These are phyloP conservation scores for Lablab purpureus DNA, from an alignment of 306 rosid genomes.

Conservation along the genomic window DNA sequence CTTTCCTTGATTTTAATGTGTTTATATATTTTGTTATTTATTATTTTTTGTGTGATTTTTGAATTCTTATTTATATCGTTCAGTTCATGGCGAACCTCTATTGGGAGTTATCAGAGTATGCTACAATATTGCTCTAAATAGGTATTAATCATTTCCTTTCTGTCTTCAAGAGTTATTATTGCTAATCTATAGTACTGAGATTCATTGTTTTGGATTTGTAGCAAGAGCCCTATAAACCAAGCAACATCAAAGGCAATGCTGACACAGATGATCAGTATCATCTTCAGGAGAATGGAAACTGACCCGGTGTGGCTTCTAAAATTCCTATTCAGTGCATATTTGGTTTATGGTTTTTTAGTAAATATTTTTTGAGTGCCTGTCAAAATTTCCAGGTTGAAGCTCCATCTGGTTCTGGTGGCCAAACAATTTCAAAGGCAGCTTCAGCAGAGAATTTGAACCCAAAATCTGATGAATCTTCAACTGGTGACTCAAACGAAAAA, in stretches of 20 bases:
- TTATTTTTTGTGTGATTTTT: slow-evolving; percentile 5
- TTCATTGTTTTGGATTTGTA: slow-evolving; percentile 57
- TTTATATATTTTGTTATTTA: slow-evolving; percentile 20
- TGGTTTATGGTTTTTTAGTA: slow-evolving; percentile 34
- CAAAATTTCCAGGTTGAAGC: slow-evolving; percentile 60
- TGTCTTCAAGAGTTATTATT: slow-evolving; percentile 37
- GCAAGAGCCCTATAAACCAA: slow-evolving; percentile 99
- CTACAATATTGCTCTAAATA: slow-evolving; percentile 98
- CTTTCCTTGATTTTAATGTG: slow-evolving; percentile 29
- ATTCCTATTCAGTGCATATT: slow-evolving; percentile 40
- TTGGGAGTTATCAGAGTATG: slow-evolving; percentile 96
- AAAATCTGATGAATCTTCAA: slow-evolving; percentile 63
- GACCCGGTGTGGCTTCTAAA: slow-evolving; percentile 65
- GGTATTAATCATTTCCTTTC: slow-evolving; percentile 62
- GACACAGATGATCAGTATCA: slow-evolving; percentile 95
- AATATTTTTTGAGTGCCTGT: slow-evolving; percentile 34
- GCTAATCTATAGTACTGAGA: slow-evolving; percentile 46
- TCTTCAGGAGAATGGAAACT: slow-evolving; percentile 96
- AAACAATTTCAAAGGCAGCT: slow-evolving; percentile 54
- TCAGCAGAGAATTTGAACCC: slow-evolving; percentile 59
- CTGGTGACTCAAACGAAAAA: slow-evolving; percentile 68
- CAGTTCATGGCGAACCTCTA: slow-evolving; percentile 97
- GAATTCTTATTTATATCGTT: slow-evolving; percentile 42
- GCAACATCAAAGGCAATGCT: slow-evolving; percentile 99
- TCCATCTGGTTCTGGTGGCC: slow-evolving; percentile 68